Percentiles rank a stretch among this genome's conserved stretches.
phyloP scores from a whole-genome alignment of 176 grass and related monocot genomes.

The Aegilops speltoides region DNA sequence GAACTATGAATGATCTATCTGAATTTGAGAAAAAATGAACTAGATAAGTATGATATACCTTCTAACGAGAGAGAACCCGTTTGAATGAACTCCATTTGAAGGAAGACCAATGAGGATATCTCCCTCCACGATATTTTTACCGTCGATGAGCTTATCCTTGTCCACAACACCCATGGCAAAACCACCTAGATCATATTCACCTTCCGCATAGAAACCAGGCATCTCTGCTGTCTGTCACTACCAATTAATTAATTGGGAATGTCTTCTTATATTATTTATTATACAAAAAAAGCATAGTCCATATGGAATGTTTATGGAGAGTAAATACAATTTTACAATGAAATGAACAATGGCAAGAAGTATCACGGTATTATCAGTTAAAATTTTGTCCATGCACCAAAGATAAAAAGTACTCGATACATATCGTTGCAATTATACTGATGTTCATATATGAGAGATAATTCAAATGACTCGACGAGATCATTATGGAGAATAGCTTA shows the following conservation, averaged over 20 bases:
- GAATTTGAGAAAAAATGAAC: background rate
- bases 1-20: background rate
- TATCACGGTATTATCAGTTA: background rate
- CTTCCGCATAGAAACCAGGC: constrained; percentile 82
- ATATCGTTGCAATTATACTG: background rate
- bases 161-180: constrained; percentile 85
- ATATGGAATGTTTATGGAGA: background rate
- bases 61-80: constrained; percentile 93
- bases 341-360: background rate
- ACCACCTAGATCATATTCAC: constrained; percentile 90
- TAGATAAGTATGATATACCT: constrained; percentile 47
- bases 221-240: constrained; percentile 87
- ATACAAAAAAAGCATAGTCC: background rate
- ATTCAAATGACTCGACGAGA: background rate
- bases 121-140: constrained; percentile 80
- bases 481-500: background rate
- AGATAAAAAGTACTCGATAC: background rate
- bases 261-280: background rate
- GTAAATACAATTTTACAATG: background rate
- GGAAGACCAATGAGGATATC: constrained; percentile 91
- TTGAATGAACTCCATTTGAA: constrained; percentile 96
- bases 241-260: background rate
- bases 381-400: background rate
- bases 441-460: background rate
- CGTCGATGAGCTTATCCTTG: constrained; percentile 78